Evolutionary conservation across 1,139 yeast species (phyloP), one percentile per base, ranked within the genome.

Genomic region (Williopsis jadinii): DNA sequence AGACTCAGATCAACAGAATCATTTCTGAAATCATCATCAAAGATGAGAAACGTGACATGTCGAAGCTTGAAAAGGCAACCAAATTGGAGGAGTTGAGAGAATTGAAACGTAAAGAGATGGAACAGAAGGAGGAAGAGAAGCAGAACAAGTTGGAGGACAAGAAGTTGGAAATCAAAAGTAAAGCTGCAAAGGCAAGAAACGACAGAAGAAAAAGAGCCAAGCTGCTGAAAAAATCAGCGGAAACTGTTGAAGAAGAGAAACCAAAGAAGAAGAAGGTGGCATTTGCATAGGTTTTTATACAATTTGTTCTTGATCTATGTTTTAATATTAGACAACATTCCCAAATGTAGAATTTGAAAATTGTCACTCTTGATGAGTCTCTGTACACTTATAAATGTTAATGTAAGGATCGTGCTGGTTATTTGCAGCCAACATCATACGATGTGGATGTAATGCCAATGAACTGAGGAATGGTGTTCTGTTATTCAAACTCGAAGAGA

Each of bases 1-100:
- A 78, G 30, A 66, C 84, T 55, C 73, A 77, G 38, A 54, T 81
- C 59, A 75, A 71, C 48, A 72, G 95, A 61, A 71, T 92, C 49
- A 79, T 88, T 40, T 80, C 78, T 54, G 77, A 84, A 29, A 88
- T 92, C 40, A 87, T 88, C 53, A 95, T 88, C 57, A 77, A 81
- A 47, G 73, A 81, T 51, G 97, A 90, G 54, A 73, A 77, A 39
- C 76, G 78, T n/a, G 82, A 84, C 55, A 96, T 94, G 56, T 84
- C 95, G 52, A 90, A 88, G 62, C 69, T 92, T 46, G 98, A 92
- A 60, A 85, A 85, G 59, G 81, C 95, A 2, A 76, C 87, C 56
- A 81, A 95, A 61, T 70, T 92, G 40, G 97, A 92, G 61, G 95
- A 85, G 55, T 77, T 92, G 49, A 73, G 98, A 58, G 96, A 86